These are phyloP conservation scores for Aspergillus nomiae DNA, from an alignment of 2,329 filamentous ascomycete genomes.

Conservation along the genomic window DNA sequence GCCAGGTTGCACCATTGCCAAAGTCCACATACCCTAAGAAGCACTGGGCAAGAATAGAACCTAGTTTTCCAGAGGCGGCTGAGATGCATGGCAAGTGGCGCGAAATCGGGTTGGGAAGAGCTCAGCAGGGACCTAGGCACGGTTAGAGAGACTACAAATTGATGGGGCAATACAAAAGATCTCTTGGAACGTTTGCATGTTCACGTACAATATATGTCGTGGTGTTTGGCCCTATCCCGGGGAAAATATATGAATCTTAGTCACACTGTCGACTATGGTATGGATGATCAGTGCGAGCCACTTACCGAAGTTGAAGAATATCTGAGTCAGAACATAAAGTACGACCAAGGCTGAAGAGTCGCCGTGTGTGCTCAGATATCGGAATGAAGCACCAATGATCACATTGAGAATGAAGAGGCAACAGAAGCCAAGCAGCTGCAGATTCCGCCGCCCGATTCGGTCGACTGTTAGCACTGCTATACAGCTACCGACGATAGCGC, in stretches of 20 bases:
- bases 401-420: not conserved
- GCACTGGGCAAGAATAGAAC: not conserved
- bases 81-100: not conserved
- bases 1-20: not conserved
- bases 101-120: not conserved
- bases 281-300: not conserved
- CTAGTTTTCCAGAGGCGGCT: not conserved
- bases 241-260: not conserved
- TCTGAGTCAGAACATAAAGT: not conserved
- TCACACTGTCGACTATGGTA: too few relatives aligned
- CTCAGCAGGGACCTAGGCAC: not conserved
- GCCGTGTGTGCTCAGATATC: not conserved
- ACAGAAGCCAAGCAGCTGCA: not conserved
- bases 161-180: fast-evolving
- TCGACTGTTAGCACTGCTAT: not conserved
- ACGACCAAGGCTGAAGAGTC: not conserved
- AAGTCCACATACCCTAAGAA: not conserved
- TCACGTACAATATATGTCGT: not conserved
- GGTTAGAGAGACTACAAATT: not conserved
- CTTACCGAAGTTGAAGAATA: not conserved
- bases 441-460: not conserved
- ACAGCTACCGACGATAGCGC: not conserved
- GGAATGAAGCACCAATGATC: not conserved
- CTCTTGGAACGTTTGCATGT: fast-evolving
- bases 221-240: not conserved